A percentile compares a stretch with the other conserved stretches of the same genome.
phyloP scores from a whole-genome alignment of 306 rosid species.

The Begonia loranthoides region DNA sequence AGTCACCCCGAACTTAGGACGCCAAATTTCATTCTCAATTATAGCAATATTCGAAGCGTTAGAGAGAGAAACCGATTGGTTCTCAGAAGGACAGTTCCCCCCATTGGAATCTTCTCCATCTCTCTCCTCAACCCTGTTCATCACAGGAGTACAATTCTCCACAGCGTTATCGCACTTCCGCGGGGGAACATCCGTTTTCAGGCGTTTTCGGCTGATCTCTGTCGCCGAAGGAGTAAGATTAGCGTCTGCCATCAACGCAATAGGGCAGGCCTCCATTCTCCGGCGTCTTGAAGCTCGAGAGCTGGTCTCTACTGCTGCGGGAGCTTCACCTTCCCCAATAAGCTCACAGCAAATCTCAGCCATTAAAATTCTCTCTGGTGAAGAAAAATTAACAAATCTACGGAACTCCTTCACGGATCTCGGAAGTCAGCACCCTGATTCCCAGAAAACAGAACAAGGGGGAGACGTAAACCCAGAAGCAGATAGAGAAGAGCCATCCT shows the following conservation, averaged over 20 bases:
- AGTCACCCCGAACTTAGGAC: conserved; percentile 7
- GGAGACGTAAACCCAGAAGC: neutral
- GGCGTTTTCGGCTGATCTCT: conserved; percentile 35
- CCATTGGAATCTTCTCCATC: neutral
- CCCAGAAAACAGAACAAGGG: too few species aligned
- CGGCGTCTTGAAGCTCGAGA: conserved; percentile 27
- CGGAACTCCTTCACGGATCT: too few species aligned
- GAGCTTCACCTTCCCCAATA: conserved; percentile 49
- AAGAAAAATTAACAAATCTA: too few species aligned
- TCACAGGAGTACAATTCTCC: neutral
- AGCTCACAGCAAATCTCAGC: conserved; percentile 81
- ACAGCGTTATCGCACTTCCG: conserved; percentile 13
- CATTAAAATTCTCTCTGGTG: conserved; percentile 19
- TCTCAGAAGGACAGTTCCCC: neutral
- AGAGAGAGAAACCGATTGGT: neutral
- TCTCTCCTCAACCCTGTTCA: neutral
- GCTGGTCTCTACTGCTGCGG: conserved; percentile 29
- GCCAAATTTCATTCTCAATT: neutral
- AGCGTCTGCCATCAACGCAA: conserved; percentile 30
- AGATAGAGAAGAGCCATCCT: conserved; percentile 10
- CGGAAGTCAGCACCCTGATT: too few species aligned
- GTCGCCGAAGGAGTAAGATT: conserved; percentile 6
- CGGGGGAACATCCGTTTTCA: conserved; percentile 17
- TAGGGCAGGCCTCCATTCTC: conserved; percentile 26
- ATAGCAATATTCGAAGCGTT: conserved; percentile 1